Evolutionary conservation across 2,329 filamentous ascomycete species (phyloP), one percentile per base, ranked within the genome.

Genomic region (Alternaria sp.): DNA sequence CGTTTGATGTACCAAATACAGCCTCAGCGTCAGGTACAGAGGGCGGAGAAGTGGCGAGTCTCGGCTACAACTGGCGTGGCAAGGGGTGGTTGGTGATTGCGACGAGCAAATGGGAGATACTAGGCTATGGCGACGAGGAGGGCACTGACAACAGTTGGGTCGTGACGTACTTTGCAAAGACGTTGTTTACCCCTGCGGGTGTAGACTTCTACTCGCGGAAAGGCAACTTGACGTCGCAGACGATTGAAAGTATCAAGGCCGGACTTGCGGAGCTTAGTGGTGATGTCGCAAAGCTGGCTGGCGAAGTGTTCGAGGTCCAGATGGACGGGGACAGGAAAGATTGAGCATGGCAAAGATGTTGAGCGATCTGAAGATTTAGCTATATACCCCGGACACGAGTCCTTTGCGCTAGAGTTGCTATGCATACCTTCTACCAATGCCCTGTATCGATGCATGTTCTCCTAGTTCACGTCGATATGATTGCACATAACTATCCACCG

Each of bases 161-260:
- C 1, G 91, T 96, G 14, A 96, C 91, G 5, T 94, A 90, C 84
- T 96, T 96, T 77, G 89, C 89, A 64, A 89, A 91, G 72, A 96
- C 91, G 24, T 68, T 94, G 44, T 96, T 96, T 69, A 95, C 92
- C 7, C 90, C 90, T 64, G 91, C 92, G 57, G 93, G 93, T 0
- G 72, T 96, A 30, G 93, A 96, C 78, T 78, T 96, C 9, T 95
- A 94, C 77, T 88, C 87, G 46, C 84, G 90, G 67, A 82, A 84
- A 16, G 84, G 79, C 52, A 85, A 84, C 63, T 65, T 92, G 64
- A 85, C 83, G 55, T 80, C 85, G 57, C 84, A 81, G 73, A 86
- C 88, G 54, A 83, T 88, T 39, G 80, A 78, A 51, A 81, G 75
- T 26, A 86, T 94, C 61, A 82, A 86, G 73, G 77, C 78, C 43